Conservation (phyloP, 192 early-diverging fungal genomes). For the Coemansia sp. region DNA sequence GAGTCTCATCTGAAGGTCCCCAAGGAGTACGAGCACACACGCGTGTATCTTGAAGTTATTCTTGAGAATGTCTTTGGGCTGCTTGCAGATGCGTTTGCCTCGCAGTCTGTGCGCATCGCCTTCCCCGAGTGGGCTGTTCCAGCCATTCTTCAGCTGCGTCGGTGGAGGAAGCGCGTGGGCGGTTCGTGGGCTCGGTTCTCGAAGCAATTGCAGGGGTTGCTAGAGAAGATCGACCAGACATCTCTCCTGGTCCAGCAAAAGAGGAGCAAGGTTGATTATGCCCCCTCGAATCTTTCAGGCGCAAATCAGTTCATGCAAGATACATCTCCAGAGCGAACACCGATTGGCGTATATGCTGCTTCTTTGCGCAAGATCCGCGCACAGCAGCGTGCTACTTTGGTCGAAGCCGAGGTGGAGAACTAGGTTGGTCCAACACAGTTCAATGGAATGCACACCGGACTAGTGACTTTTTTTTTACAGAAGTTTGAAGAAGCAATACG, state of each 20-base stretch:
- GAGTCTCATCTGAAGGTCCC: conserved; percentile 74
- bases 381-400: conserved; percentile 54
- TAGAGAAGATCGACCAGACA: conserved; percentile 87
- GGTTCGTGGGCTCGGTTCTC: conserved; percentile 68
- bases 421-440: too few relatives aligned
- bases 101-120: conserved; percentile 74
- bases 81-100: conserved; percentile 74
- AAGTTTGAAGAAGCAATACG: too few relatives aligned
- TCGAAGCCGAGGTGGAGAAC: conserved; percentile 40
- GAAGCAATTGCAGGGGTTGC: conserved; percentile 77
- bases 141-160: conserved; percentile 78
- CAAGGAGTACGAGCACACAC: conserved; percentile 80
- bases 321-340: conserved; percentile 43
- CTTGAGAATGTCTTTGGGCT: conserved; percentile 74
- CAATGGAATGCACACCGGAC: too few relatives aligned
- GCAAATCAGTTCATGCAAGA: conserved; percentile 55
- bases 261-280: conserved; percentile 65
- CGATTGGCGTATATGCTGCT: conserved; percentile 50
- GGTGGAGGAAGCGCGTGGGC: conserved; percentile 79
- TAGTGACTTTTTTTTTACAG: too few relatives aligned
- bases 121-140: conserved; percentile 96
- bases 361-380: conserved; percentile 57
- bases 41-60: conserved; percentile 79
- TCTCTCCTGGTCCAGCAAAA: conserved; percentile 70
- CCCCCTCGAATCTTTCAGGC: conserved; percentile 56